A percentile compares a stretch with the other conserved stretches of the same genome.
Conservation (phyloP, 108 stramenopile species). For the Cyclotella atomus region DNA sequence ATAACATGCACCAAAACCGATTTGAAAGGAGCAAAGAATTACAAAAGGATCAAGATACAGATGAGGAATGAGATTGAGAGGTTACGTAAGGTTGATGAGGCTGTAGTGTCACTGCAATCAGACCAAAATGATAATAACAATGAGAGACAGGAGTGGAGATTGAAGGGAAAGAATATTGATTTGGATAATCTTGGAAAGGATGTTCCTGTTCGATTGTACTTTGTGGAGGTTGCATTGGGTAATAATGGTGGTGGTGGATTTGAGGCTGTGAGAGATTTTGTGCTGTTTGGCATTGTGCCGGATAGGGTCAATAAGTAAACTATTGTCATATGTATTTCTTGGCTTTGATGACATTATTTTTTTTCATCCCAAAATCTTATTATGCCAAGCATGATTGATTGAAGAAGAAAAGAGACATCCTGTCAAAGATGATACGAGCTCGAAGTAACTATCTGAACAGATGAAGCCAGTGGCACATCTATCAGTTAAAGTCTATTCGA, state of each 20-base stretch:
- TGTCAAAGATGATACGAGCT: too few species aligned
- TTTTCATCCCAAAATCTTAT: too few species aligned
- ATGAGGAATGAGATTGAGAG: constrained; percentile 80
- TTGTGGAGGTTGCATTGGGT: constrained; percentile 40
- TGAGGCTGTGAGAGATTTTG: constrained; percentile 39
- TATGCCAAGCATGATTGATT: too few species aligned
- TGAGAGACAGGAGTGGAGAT: neutral
- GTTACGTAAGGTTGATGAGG: constrained; percentile 51
- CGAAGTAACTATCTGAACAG: too few species aligned
- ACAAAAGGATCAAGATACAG: constrained; percentile 73
- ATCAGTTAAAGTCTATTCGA: too few species aligned
- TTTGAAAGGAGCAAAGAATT: constrained; percentile 68
- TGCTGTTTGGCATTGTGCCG: constrained; percentile 23
- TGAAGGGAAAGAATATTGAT: constrained; percentile 42
- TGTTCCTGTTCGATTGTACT: constrained; percentile 32
- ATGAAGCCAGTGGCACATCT: too few species aligned
- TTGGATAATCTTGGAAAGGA: constrained; percentile 43
- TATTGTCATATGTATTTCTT: too few species aligned
- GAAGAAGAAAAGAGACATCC: too few species aligned
- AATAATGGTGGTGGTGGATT: constrained; percentile 21
- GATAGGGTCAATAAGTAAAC: constrained; percentile 9
- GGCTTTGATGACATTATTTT: too few species aligned
- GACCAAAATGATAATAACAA: too few species aligned
- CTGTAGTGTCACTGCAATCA: too few species aligned
- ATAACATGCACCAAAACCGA: constrained; percentile 74